Base-by-base conservation (phyloP, 331 rosid species). In the Rosa hybrid region DNA sequence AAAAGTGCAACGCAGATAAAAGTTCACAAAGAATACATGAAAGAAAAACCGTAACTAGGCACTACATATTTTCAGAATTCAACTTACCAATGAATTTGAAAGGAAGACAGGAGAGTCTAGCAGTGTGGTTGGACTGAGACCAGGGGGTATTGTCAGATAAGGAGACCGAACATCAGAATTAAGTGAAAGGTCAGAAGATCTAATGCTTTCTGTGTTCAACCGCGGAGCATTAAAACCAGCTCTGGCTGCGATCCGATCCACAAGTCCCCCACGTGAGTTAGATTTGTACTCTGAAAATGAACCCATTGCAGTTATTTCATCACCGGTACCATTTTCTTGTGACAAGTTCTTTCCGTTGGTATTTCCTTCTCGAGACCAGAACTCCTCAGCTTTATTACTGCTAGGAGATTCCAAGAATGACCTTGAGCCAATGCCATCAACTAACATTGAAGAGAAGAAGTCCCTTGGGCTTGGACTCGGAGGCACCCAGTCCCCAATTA, bases 191-290 rank as follows among this genome's bases (percentile, higher is more conserved):
- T 92, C 97, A 45, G 94, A 78, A n/a, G 96, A 88, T 91, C 94
- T 90, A 84, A 95, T 91, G 88, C 91, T 74, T 74, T 95, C 90
- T 3, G 99, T 95, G 72, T 89, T 95, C 90, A 95, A 84, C 88
- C 93, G 90, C 1, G 99, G 99, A 74, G 99, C 99, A 86, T 95
- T 93, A 80, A 95, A 95, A 56, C 99, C 99, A 68, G 98, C 91
- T 81, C 99, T 85, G 56, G 97, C 98, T 63, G 98, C 98, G 44
- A 92, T 90, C 82, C 98, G 89, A 76, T 92, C 98, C 69, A 86
- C 90, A 56, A 92, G 97, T 46, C 97, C 95, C 21, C 90, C 91
- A 1, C 94, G 89, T 1, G 89, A 83, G 60, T 72, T 80, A 21
- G 83, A 83, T 73, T 84, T 91, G 42, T 86, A 86, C 38, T 90